Evolutionary conservation across 148 eudicot species (phyloP).

Genomic region (Mesembryanthemum crystallinum): DNA sequence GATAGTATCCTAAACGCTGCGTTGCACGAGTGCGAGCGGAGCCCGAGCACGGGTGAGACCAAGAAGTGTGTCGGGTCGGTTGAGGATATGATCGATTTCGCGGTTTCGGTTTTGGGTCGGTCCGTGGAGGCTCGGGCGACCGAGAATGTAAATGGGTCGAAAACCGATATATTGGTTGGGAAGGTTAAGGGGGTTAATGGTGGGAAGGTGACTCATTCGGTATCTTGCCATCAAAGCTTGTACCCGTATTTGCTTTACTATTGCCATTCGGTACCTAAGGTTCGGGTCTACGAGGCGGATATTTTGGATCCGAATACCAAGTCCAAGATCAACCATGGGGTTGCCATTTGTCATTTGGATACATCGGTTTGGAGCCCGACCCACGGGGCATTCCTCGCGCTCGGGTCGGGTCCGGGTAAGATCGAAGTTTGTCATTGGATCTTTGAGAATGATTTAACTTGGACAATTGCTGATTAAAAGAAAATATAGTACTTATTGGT

Average conservation of each 20-base stretch:
- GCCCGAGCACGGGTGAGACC: constrained; percentile 66
- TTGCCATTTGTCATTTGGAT: constrained; percentile 82
- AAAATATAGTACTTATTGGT: not conserved
- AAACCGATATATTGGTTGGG: constrained; percentile 50
- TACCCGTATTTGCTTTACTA: constrained; percentile 78
- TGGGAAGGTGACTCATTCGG: constrained; percentile 67
- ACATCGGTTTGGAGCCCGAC: constrained; percentile 76
- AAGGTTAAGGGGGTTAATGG: constrained; percentile 63
- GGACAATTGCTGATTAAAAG: constrained; percentile 58
- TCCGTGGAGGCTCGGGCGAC: constrained; percentile 60
- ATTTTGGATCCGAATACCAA: constrained; percentile 51
- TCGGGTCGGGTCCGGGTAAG: constrained; percentile 78
- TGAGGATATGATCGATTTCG: constrained; percentile 91
- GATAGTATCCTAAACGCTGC: constrained; percentile 44
- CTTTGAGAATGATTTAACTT: constrained; percentile 85
- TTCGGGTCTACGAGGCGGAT: constrained; percentile 86
- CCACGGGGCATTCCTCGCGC: constrained; percentile 76
- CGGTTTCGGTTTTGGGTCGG: constrained; percentile 55
- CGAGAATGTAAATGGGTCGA: constrained; percentile 47
- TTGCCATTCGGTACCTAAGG: constrained; percentile 84
- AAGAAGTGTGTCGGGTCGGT: constrained; percentile 71
- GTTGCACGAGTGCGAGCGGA: constrained; percentile 68
- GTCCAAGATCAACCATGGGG: constrained; percentile 69
- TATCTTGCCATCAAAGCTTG: constrained; percentile 80
- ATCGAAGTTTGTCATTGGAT: constrained; percentile 97